Evolutionary conservation across 306 rosid species (phyloP).

Genomic region (Argentina anserina): DNA sequence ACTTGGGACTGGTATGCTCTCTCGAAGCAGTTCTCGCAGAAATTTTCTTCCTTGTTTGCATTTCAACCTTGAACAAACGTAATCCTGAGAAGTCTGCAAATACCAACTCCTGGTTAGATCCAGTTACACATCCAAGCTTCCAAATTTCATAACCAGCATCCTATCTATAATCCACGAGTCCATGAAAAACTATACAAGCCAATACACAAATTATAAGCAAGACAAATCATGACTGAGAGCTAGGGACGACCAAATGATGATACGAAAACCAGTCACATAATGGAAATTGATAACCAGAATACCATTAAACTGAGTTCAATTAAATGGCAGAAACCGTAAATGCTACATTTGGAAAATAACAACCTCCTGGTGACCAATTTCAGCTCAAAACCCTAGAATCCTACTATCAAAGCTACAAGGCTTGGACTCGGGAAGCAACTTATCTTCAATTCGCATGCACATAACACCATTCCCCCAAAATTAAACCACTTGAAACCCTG

Average conservation of each 20-base stretch:
- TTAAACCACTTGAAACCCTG: constrained; percentile 30
- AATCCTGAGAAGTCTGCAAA: constrained; percentile 12
- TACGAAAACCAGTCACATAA: too few relatives aligned
- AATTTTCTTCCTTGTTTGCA: constrained; percentile 76
- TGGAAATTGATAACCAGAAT: too few relatives aligned
- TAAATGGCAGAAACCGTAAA: background rate
- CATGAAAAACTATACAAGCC: background rate
- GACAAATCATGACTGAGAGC: background rate
- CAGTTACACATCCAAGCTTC: constrained; percentile 1
- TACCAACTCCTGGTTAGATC: constrained; percentile 17
- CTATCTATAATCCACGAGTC: background rate
- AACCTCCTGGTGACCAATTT: background rate
- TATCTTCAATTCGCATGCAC: constrained; percentile 1
- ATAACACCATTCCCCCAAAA: constrained; percentile 8
- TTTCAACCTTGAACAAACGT: constrained; percentile 30
- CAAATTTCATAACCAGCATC: too few relatives aligned
- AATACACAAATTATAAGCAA: background rate
- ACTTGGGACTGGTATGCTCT: constrained; percentile 49
- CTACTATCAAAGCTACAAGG: background rate
- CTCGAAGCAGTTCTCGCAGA: constrained; percentile 44
- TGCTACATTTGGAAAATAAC: background rate
- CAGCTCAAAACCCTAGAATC: constrained; percentile 19
- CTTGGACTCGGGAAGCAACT: constrained; percentile 8
- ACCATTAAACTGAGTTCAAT: background rate
- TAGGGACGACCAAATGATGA: background rate